phyloP scores from a whole-genome alignment of 1,139 yeast genomes.

The Hyphopichia wangnamkhiaoensis region DNA sequence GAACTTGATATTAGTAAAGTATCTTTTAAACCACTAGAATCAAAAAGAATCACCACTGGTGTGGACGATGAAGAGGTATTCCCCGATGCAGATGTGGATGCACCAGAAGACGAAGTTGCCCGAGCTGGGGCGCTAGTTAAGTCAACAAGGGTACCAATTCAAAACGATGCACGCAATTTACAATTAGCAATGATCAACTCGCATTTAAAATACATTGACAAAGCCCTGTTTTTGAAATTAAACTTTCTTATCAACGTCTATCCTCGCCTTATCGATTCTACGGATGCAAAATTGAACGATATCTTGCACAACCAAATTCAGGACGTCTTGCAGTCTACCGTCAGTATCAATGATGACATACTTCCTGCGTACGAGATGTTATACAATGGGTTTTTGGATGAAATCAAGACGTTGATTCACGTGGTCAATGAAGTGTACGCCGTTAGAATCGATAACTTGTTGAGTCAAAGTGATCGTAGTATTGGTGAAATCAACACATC shows the following conservation, averaged over 20 bases:
- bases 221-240: constrained; percentile 19
- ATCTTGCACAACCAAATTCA: constrained; percentile 25
- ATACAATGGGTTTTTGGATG: constrained; percentile 35
- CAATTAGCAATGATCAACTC: constrained; percentile 8
- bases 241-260: constrained; percentile 30
- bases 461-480: constrained; percentile 72
- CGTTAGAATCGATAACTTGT: constrained; percentile 61
- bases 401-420: constrained; percentile 39
- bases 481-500: constrained; percentile 85
- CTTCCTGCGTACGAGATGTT: constrained; percentile 39
- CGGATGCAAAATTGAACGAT: constrained; percentile 19
- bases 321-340: constrained; percentile 23
- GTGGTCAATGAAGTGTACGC: constrained; percentile 45
- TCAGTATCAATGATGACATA: constrained; percentile 34
- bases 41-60: constrained; percentile 1
- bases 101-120: background rate
- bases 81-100: background rate
- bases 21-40: constrained; percentile 3
- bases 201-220: constrained; percentile 15
- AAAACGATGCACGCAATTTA: background rate
- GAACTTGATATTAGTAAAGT: background rate
- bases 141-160: background rate
- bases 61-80: background rate
- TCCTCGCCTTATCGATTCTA: constrained; percentile 27
- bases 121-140: background rate